phyloP scores from a whole-genome alignment of 2,329 filamentous ascomycete genomes.

The Aspergillus thermomutatus region DNA sequence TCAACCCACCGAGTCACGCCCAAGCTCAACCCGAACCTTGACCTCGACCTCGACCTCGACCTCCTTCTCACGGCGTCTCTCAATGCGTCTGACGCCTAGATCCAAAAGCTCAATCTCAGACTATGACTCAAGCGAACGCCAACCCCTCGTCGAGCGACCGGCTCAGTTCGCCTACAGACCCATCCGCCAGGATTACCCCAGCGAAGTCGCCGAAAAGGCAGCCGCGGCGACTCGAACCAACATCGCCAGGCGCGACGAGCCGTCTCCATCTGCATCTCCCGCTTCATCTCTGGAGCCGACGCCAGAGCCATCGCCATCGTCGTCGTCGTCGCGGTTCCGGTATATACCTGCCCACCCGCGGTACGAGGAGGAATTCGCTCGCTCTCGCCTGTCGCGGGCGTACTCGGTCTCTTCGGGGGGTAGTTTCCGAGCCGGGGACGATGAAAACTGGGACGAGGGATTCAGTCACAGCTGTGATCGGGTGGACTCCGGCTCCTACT shows the following conservation, averaged over 20 bases:
- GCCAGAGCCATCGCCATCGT: not conserved
- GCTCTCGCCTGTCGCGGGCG: not conserved
- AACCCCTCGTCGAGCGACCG: constrained; percentile 1
- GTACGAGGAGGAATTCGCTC: constrained; percentile 22
- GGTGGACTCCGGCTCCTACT: not conserved
- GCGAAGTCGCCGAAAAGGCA: constrained; percentile 24
- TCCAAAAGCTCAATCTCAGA: constrained; percentile 11
- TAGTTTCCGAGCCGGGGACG: not conserved
- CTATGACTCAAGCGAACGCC: constrained; percentile 2
- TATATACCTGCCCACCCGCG: constrained; percentile 30
- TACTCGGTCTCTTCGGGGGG: constrained; percentile 9
- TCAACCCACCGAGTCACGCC: constrained; percentile 10
- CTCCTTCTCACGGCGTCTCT: constrained; percentile 26
- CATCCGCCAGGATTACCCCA: constrained; percentile 28
- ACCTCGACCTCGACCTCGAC: constrained; percentile 20
- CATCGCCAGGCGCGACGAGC: not conserved
- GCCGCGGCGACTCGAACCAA: not conserved
- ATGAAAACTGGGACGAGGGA: not conserved
- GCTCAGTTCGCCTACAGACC: constrained; percentile 34
- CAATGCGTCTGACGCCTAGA: constrained; percentile 25
- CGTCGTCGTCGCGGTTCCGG: constrained; percentile 22
- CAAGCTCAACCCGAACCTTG: constrained; percentile 1
- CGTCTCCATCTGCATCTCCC: not conserved
- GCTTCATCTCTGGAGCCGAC: not conserved
- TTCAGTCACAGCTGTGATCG: not conserved